Percentiles rank a stretch among this genome's conserved stretches.
These are phyloP conservation scores for Myxozyma neglecta DNA, from an alignment of 805 yeast species.

Conservation along the genomic window DNA sequence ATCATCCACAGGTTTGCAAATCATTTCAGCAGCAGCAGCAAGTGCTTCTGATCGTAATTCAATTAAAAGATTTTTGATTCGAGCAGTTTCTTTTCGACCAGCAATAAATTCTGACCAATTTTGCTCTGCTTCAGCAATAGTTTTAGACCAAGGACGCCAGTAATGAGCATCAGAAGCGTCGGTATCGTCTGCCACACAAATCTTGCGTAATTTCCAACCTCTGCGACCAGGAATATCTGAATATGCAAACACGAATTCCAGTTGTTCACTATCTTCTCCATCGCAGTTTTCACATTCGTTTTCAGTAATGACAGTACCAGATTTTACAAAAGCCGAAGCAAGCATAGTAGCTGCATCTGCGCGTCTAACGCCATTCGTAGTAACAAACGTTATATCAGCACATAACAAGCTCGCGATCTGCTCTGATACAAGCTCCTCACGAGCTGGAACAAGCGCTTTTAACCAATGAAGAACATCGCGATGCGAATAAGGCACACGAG, in stretches of 20 bases:
- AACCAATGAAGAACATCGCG: too few species aligned
- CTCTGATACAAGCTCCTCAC: background rate
- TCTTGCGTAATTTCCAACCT: conserved; percentile 21
- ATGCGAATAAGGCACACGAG: too few species aligned
- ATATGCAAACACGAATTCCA: conserved; percentile 9
- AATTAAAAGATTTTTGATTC: conserved; percentile 7
- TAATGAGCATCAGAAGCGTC: conserved; percentile 8
- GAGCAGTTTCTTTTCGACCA: conserved; percentile 8
- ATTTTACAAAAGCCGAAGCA: conserved; percentile 3
- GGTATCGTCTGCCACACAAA: conserved; percentile 8
- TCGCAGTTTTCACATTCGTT: too few species aligned
- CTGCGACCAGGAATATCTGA: conserved; percentile 10
- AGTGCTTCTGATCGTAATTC: conserved; percentile 2
- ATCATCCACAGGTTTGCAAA: background rate
- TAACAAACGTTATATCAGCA: background rate
- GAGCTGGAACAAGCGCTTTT: background rate
- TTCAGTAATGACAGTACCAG: background rate
- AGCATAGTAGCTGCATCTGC: background rate
- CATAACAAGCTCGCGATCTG: background rate
- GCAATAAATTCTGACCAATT: conserved; percentile 7
- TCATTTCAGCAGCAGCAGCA: background rate
- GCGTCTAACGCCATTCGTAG: background rate
- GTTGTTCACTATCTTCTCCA: background rate
- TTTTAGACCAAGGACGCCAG: conserved; percentile 21
- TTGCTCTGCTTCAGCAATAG: conserved; percentile 22